These are phyloP conservation scores for Hypomontagnella monticulosa DNA, from an alignment of 495 filamentous ascomycete genomes.

Conservation along the genomic window DNA sequence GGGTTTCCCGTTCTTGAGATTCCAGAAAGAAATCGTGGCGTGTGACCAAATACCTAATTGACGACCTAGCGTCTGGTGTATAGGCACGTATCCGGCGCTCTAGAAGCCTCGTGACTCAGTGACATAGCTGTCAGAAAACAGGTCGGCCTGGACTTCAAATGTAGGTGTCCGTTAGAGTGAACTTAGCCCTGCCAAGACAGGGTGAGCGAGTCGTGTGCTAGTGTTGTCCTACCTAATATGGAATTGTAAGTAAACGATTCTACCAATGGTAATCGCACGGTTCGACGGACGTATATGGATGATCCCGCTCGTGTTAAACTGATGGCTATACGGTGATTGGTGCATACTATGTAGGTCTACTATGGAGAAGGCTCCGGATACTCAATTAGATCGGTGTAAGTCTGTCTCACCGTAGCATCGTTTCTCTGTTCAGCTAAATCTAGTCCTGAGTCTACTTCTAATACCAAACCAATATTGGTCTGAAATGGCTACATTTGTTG, in stretches of 20 bases:
- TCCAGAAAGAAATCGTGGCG: neutral
- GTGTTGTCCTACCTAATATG: neutral
- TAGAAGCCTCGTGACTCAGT: constrained; percentile 3
- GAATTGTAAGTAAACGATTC: neutral
- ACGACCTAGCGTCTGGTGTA: no score
- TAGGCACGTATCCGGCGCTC: neutral
- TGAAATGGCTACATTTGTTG: neutral
- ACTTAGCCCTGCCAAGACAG: constrained; percentile 37
- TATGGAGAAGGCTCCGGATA: no score
- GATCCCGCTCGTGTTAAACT: no score
- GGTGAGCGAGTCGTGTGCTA: constrained; percentile 8
- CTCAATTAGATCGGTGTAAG: neutral
- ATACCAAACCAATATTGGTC: constrained; percentile 1
- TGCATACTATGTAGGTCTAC: neutral
- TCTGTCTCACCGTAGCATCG: constrained; percentile 21
- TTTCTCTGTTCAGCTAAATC: neutral
- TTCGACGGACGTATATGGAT: no score
- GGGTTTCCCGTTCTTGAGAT: no score
- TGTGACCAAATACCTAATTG: neutral
- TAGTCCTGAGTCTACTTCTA: constrained; percentile 4
- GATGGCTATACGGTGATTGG: neutral
- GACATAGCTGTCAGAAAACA: constrained; percentile 10
- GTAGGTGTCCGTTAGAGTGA: constrained; percentile 13
- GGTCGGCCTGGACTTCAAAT: constrained; percentile 11
- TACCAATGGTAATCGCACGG: neutral